Evolutionary conservation across 2,329 filamentous ascomycete genomes (phyloP), one percentile per base, ranked within the genome.

Genomic region (Hypoxylon rubiginosum): DNA sequence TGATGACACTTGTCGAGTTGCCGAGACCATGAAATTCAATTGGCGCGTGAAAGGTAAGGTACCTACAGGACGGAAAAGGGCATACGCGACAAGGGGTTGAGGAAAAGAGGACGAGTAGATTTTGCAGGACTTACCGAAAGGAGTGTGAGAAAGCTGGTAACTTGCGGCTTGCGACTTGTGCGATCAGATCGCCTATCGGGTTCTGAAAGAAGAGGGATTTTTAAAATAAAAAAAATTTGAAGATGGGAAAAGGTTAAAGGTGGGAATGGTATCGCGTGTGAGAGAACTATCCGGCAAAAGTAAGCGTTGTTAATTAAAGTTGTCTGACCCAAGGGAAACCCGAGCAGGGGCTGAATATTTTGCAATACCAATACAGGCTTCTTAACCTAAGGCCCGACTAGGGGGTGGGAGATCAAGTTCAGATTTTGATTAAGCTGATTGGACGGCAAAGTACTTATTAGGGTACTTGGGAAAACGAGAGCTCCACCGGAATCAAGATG

Each of bases 311-410:
- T 45, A 67, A 68, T 70, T 57, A 70, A 66, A 68, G 67, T 69
- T 70, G 67, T 70, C 67, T 70, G 67, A 68, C 67, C 67, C 58
- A 70, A 70, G 54, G 64, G 67, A 62, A 70, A 67, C 64, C 62
- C 58, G 60, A 61, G 39, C 64, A 67, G 64, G 66, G 67, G 57
- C 10, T 68, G 62, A 61, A 65, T 65, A 66, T 67, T 67, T 67
- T 36, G 64, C 67, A 69, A 69, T 69, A 69, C 43, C 43, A 48
- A 26, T 43, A 43, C 67, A 56, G 48, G 58, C 54, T 65, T 54
- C 61, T 61, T 52, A 58, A 61, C 60, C 61, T n/a, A 69, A 64
- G 66, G 59, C 54, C 62, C 66, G 66, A 69, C 66, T 67, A 66
- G 64, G 64, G 66, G 53, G 30, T 55, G 52, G 58, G 9, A 43